These are phyloP conservation scores for Acanthamoeba lenticulata DNA, from an alignment of 208 protist species.

Conservation along the genomic window DNA sequence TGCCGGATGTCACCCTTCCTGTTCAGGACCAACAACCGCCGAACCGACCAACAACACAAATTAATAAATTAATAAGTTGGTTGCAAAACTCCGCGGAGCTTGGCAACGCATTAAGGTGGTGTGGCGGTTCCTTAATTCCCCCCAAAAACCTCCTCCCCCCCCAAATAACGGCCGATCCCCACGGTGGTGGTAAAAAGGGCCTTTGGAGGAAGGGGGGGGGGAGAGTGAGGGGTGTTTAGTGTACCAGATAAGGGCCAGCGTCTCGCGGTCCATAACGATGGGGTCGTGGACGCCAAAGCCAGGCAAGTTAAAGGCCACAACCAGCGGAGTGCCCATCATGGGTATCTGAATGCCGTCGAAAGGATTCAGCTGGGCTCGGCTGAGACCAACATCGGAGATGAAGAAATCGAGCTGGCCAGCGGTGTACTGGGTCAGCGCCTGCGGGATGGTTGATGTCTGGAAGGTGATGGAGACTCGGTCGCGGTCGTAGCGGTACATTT, in stretches of 20 bases:
- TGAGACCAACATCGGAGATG: slow-evolving; percentile 25
- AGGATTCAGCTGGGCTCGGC: background rate
- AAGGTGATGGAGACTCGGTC: background rate
- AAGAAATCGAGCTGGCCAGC: slow-evolving; percentile 13
- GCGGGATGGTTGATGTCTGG: background rate
- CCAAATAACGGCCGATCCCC: too few relatives aligned
- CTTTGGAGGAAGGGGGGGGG: background rate
- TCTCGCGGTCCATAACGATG: slow-evolving; percentile 41
- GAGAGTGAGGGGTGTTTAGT: background rate
- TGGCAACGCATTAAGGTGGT: too few relatives aligned
- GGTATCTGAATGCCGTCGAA: slow-evolving; percentile 21
- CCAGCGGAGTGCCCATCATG: slow-evolving; percentile 23
- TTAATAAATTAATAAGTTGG: too few relatives aligned
- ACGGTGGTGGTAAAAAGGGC: too few relatives aligned
- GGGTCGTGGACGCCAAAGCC: background rate
- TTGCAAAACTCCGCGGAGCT: too few relatives aligned
- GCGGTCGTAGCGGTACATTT: background rate
- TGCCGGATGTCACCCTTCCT: slow-evolving; percentile 41
- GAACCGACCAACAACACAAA: too few relatives aligned
- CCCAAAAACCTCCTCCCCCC: too few relatives aligned
- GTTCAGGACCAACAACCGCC: too few relatives aligned
- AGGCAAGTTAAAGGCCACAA: slow-evolving; percentile 25
- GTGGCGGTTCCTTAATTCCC: too few relatives aligned
- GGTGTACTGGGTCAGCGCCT: background rate
- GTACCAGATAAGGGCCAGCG: slow-evolving; percentile 11